Conservation (phyloP, 2,329 filamentous ascomycete species). For the Nakataea oryzae region DNA sequence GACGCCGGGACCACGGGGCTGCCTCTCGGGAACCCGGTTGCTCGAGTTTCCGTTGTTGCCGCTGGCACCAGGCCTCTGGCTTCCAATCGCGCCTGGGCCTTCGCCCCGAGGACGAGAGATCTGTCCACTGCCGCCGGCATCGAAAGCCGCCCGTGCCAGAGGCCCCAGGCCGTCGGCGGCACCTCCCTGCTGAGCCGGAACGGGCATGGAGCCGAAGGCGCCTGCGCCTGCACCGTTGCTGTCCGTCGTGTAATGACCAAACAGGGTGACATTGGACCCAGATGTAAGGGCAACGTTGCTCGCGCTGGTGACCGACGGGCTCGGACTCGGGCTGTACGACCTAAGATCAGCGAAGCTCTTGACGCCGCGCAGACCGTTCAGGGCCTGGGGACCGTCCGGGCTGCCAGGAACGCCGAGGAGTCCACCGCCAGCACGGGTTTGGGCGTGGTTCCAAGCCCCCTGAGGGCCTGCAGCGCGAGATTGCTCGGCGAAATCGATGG, state of each 20-base stretch:
- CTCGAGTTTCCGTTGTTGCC: constrained; percentile 22
- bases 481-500: constrained; percentile 80
- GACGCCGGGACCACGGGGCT: constrained; percentile 49
- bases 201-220: neutral
- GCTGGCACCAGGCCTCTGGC: constrained; percentile 47
- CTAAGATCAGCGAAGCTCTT: constrained; percentile 96
- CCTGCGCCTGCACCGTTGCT: neutral
- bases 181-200: neutral
- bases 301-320: constrained; percentile 53
- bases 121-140: neutral
- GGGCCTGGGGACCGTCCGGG: constrained; percentile 49
- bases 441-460: constrained; percentile 35
- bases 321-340: constrained; percentile 90
- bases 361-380: constrained; percentile 78
- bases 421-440: constrained; percentile 59
- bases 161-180: neutral
- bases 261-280: constrained; percentile 38
- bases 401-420: constrained; percentile 86
- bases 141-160: constrained; percentile 1
- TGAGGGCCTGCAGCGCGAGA: constrained; percentile 25
- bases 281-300: constrained; percentile 26
- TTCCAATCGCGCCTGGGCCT: constrained; percentile 38
- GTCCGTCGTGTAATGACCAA: constrained; percentile 2
- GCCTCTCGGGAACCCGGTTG: constrained; percentile 44
- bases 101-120: neutral